These are phyloP conservation scores for Schrenkiella parvula DNA, from an alignment of 345 rosid genomes.

Conservation along the genomic window DNA sequence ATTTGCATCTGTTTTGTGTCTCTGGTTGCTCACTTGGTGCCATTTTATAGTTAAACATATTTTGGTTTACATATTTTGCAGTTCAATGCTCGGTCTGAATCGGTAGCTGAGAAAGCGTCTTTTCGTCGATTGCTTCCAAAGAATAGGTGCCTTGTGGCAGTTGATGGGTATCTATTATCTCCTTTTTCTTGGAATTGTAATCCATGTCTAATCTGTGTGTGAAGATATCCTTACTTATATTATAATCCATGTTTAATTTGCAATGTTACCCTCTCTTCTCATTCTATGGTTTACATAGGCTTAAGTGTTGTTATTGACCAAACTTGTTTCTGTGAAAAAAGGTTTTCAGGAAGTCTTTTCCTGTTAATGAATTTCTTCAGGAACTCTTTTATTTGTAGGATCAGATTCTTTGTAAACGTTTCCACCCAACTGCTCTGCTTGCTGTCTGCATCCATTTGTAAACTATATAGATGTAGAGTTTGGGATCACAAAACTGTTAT, in stretches of 20 bases:
- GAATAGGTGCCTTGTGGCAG: constrained; percentile 68
- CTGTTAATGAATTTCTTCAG: not conserved
- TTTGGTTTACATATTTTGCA: constrained; percentile 34
- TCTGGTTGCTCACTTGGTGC: not conserved
- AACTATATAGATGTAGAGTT: not conserved
- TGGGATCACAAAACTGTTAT: not conserved
- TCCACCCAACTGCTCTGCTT: not conserved
- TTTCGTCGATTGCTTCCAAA: constrained; percentile 86
- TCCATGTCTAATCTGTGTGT: not conserved
- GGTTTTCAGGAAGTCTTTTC: too few relatives aligned
- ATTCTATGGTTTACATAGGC: not conserved
- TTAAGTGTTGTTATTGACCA: not conserved
- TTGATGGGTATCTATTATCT: constrained; percentile 64
- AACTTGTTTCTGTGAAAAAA: not conserved
- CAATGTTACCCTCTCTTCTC: not conserved
- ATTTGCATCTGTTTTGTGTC: not conserved
- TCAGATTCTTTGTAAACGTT: not conserved
- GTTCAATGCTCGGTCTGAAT: constrained; percentile 97
- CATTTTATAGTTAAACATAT: too few relatives aligned
- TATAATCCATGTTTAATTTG: too few relatives aligned
- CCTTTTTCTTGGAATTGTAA: not conserved
- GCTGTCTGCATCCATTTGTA: not conserved
- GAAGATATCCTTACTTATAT: not conserved
- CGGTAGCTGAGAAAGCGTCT: constrained; percentile 73
- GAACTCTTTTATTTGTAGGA: not conserved